Conservation (phyloP, 2,329 filamentous ascomycete genomes). For the Penicillium hordei region DNA sequence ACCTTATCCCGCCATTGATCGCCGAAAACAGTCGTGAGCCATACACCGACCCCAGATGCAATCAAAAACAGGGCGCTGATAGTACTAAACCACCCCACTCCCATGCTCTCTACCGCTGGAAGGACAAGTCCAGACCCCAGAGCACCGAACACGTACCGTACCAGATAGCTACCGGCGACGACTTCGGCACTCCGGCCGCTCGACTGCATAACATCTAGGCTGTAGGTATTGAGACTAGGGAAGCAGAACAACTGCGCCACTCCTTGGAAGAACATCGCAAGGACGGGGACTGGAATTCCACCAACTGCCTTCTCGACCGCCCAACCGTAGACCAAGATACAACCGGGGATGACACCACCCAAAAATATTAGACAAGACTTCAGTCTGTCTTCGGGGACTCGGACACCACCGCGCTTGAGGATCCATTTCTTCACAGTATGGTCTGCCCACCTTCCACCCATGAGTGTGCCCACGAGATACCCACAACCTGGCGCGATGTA, state of each 20-base stretch:
- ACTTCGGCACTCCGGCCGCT: slow-evolving; percentile 65
- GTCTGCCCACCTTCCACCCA: slow-evolving; percentile 72
- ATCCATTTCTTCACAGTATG: slow-evolving; percentile 65
- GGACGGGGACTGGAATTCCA: slow-evolving; percentile 60
- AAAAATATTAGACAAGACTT: slow-evolving; percentile 60
- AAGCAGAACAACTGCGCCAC: slow-evolving; percentile 75
- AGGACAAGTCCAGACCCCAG: slow-evolving; percentile 69
- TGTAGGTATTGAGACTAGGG: slow-evolving; percentile 75
- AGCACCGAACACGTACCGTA: slow-evolving; percentile 73
- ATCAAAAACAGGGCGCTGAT: slow-evolving; percentile 62
- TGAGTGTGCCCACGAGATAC: slow-evolving; percentile 67
- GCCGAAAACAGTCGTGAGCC: slow-evolving; percentile 53
- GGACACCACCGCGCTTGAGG: slow-evolving; percentile 54
- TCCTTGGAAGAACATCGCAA: slow-evolving; percentile 73
- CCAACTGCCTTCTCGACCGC: slow-evolving; percentile 56
- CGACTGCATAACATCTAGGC: slow-evolving; percentile 74
- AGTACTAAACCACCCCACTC: slow-evolving; percentile 79
- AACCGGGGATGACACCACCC: slow-evolving; percentile 58
- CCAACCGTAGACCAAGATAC: slow-evolving; percentile 71
- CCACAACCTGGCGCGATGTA: slow-evolving; percentile 72
- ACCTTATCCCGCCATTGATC: slow-evolving; percentile 54
- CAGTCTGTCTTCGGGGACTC: slow-evolving; percentile 68
- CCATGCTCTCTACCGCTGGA: slow-evolving; percentile 70
- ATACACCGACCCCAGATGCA: slow-evolving; percentile 46
- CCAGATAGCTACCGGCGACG: slow-evolving; percentile 76